Conservation (phyloP, 176 grass and related monocot genomes). For the Alopecurus myosuroides region DNA sequence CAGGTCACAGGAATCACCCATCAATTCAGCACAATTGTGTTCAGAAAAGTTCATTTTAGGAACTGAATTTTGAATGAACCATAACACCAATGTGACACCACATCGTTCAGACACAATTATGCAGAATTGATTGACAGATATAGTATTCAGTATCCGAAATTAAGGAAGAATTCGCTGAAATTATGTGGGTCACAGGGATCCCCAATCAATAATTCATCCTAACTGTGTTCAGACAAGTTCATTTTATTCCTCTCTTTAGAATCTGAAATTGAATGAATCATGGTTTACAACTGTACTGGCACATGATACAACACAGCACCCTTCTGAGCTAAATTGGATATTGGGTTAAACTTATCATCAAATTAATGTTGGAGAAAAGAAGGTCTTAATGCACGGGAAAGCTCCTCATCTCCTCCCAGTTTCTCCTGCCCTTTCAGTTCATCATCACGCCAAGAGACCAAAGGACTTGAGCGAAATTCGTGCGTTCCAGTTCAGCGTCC, state of each 20-base stretch:
- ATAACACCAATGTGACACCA: too few relatives aligned
- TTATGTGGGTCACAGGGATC: neutral
- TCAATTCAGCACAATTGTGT: too few relatives aligned
- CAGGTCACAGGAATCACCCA: too few relatives aligned
- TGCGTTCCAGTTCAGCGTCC: neutral
- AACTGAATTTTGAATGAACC: too few relatives aligned
- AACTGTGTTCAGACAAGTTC: neutral
- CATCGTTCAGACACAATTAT: too few relatives aligned
- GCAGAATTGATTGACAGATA: too few relatives aligned
- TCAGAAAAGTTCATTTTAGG: too few relatives aligned
- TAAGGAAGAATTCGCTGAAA: neutral
- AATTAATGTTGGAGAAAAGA: neutral
- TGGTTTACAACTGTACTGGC: neutral
- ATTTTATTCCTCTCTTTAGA: neutral
- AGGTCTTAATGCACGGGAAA: neutral
- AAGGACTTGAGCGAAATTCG: neutral
- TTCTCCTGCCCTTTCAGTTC: neutral
- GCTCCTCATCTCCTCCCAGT: neutral
- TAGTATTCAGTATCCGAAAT: neutral
- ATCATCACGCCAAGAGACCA: neutral
- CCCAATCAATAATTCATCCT: neutral
- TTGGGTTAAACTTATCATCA: neutral
- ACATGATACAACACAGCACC: slow-evolving; percentile 14
- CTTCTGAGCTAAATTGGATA: slow-evolving; percentile 5
- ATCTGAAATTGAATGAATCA: slow-evolving; percentile 16